These are phyloP conservation scores for Funneliformis caledonium DNA, from an alignment of 371 early-diverging fungal genomes.

Conservation along the genomic window DNA sequence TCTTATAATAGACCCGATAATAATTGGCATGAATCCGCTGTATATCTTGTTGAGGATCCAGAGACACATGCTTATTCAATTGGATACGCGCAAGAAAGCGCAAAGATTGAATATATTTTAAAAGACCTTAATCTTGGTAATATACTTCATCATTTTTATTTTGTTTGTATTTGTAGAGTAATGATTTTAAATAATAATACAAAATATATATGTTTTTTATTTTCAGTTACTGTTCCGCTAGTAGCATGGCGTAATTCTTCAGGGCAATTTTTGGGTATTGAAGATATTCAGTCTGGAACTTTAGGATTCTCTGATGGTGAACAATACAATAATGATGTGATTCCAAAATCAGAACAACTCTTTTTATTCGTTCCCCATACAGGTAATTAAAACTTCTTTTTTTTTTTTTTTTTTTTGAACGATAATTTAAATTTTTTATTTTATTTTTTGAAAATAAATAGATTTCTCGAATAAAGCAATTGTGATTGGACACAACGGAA, in stretches of 20 bases:
- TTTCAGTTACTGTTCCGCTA: conserved; percentile 4
- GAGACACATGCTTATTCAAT: neutral
- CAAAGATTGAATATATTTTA: neutral
- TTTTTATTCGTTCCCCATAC: conserved; percentile 28
- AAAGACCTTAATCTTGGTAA: conserved; percentile 8
- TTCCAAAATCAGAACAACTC: conserved; percentile 1
- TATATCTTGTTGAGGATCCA: neutral
- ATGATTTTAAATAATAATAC: neutral
- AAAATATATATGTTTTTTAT: neutral
- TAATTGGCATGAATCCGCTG: neutral
- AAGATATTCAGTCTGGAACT: neutral
- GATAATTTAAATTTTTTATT: too few relatives aligned
- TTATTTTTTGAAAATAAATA: neutral
- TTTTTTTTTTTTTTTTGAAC: too few relatives aligned
- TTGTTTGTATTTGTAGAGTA: too few relatives aligned
- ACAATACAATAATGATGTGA: neutral
- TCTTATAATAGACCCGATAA: neutral
- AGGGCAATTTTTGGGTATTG: neutral
- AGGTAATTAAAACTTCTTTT: too few relatives aligned
- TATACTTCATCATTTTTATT: neutral
- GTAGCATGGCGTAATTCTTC: neutral
- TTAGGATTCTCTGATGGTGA: conserved; percentile 1
- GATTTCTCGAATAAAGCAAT: conserved; percentile 7
- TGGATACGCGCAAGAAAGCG: neutral
- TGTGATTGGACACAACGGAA: neutral